A percentile compares a stretch with the other conserved stretches of the same genome.
These are phyloP conservation scores for Mediolabrus comicus DNA, from an alignment of 108 stramenopile genomes.

Conservation along the genomic window DNA sequence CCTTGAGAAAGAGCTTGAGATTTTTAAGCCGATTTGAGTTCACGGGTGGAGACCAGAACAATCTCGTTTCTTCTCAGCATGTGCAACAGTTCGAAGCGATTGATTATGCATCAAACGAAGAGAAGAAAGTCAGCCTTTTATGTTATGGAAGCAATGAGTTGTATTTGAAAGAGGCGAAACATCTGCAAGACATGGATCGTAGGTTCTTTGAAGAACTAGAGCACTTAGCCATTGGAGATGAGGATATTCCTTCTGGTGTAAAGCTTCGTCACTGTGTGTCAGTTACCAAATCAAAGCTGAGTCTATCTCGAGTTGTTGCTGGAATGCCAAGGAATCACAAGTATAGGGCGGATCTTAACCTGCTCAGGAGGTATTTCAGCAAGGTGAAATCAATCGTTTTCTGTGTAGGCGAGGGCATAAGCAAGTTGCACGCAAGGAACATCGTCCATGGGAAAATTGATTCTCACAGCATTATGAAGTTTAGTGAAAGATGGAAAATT, in stretches of 20 bases:
- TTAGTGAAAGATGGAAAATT: constrained; percentile 73
- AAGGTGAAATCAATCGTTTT: constrained; percentile 63
- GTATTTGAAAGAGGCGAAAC: constrained; percentile 40
- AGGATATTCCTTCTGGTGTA: constrained; percentile 10
- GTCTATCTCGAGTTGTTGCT: constrained; percentile 57
- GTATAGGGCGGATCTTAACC: constrained; percentile 41
- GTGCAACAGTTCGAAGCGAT: constrained; percentile 67
- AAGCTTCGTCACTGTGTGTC: constrained; percentile 54
- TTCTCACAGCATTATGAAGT: constrained; percentile 65
- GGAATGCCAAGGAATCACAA: constrained; percentile 65
- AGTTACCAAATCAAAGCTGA: constrained; percentile 55
- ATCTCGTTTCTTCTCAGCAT: constrained; percentile 18
- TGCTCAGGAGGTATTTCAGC: constrained; percentile 55
- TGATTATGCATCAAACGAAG: constrained; percentile 58
- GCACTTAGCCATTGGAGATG: constrained; percentile 36
- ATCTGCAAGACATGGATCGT: constrained; percentile 35
- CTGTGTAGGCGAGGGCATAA: constrained; percentile 59
- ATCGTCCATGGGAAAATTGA: constrained; percentile 71
- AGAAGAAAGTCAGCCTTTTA: constrained; percentile 57
- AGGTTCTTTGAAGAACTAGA: constrained; percentile 60
- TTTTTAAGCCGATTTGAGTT: constrained; percentile 81
- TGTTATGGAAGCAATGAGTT: constrained; percentile 52
- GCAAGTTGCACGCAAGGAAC: constrained; percentile 57
- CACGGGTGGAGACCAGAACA: constrained; percentile 32
- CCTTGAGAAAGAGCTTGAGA: constrained; percentile 53